Evolutionary conservation across 2,329 filamentous ascomycete genomes (phyloP).

Genomic region (Penicillium oxalicum): DNA sequence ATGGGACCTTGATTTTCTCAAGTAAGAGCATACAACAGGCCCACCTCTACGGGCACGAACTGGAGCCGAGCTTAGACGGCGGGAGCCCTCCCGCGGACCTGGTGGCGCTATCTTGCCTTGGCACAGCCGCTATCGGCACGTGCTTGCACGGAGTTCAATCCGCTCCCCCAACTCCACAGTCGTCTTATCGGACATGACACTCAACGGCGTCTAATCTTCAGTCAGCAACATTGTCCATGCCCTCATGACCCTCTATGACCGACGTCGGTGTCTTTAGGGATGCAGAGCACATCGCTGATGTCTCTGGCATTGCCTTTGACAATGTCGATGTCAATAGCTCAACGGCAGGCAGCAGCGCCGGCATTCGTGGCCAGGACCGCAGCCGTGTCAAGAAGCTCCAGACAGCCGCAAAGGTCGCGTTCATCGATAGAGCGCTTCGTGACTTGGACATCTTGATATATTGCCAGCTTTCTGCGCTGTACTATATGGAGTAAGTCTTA

Average conservation of each 20-base stretch:
- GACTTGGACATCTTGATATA: constrained; percentile 56
- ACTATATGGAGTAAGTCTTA: constrained; percentile 56
- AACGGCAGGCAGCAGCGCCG: constrained; percentile 11
- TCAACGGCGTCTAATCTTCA: constrained; percentile 5
- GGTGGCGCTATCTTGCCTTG: too few relatives aligned
- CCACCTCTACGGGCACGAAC: too few relatives aligned
- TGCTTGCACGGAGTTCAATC: constrained; percentile 19
- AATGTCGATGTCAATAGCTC: constrained; percentile 16
- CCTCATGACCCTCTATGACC: constrained; percentile 45
- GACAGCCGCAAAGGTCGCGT: constrained; percentile 38
- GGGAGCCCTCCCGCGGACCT: too few relatives aligned
- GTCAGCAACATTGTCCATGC: constrained; percentile 23
- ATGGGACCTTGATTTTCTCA: too few relatives aligned
- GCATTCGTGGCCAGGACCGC: constrained; percentile 17
- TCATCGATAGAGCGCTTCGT: constrained; percentile 52
- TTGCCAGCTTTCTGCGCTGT: constrained; percentile 55
- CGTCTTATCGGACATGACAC: constrained; percentile 8
- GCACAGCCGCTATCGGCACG: constrained; percentile 10
- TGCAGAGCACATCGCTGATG: constrained; percentile 44
- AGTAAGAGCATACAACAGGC: too few relatives aligned
- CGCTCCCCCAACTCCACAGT: constrained; percentile 10
- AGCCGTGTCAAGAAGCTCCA: constrained; percentile 31
- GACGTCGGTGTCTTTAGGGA: constrained; percentile 42
- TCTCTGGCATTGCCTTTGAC: constrained; percentile 36
- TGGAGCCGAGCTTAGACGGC: too few relatives aligned